Conservation (phyloP, 2,329 filamentous ascomycete genomes). For the Coniochaeta sp. region DNA sequence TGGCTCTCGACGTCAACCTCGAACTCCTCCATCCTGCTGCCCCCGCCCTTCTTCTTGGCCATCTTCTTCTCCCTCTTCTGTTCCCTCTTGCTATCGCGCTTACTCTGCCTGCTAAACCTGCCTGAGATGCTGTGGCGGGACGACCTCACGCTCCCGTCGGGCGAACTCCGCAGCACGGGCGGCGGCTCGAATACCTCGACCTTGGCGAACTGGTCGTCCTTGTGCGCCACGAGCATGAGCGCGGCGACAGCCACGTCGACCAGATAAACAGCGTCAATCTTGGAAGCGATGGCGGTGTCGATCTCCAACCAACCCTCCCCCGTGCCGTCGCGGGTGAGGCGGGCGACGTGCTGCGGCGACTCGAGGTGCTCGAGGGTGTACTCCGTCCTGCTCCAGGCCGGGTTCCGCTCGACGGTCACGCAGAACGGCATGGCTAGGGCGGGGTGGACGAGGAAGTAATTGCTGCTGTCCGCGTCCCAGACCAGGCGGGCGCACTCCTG, state of each 20-base stretch:
- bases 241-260: constrained; percentile 56
- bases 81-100: constrained; percentile 16
- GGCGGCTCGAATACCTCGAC: constrained; percentile 54
- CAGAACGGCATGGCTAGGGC: constrained; percentile 57
- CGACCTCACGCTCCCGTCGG: constrained; percentile 13
- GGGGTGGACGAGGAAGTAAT: constrained; percentile 57
- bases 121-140: constrained; percentile 10
- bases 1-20: constrained; percentile 60
- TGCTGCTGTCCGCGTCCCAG: constrained; percentile 58
- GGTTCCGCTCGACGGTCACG: constrained; percentile 49
- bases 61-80: constrained; percentile 23
- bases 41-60: constrained; percentile 4
- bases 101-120: constrained; percentile 20
- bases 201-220: constrained; percentile 44
- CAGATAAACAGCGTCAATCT: constrained; percentile 54
- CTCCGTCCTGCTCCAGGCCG: constrained; percentile 53
- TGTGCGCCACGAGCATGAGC: constrained; percentile 50
- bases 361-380: constrained; percentile 61
- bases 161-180: constrained; percentile 26
- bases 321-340: constrained; percentile 52
- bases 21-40: constrained; percentile 45
- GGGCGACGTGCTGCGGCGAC: constrained; percentile 51
- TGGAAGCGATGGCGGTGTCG: constrained; percentile 51
- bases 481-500: constrained; percentile 63
- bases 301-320: constrained; percentile 55